Evolutionary conservation across 495 filamentous ascomycete species (phyloP), one percentile per base, ranked within the genome.

Genomic region (Penicillium flavigenum): DNA sequence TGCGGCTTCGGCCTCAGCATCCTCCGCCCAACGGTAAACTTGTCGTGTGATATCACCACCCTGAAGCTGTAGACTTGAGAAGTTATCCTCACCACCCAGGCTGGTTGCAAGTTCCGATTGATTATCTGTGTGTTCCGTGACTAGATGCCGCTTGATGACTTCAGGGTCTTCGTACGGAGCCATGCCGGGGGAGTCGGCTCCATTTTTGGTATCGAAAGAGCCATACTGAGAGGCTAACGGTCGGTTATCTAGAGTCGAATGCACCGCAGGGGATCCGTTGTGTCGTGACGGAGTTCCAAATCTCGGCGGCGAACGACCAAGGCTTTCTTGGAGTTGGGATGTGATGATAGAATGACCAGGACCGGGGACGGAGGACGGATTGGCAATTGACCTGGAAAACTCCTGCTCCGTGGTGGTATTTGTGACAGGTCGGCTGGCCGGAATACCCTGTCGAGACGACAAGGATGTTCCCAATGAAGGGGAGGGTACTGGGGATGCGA

Each of bases 11-110:
- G 79, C 74, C 61, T 87, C 79, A 17, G 87, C 88, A 65, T 95
- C 89, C 67, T 96, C 91, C 2, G 90, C 89, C 87, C 93, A 97
- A 43, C 88, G 86, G 69, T 98, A 98, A 51, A 98, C 92, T 48
- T 94, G 88, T 51, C 94, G 79, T 26, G 92, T 96, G 39, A 97
- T 87, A 68, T 98, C 94, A 36, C 94, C 94, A 31, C 94, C 94
- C 64, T 97, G 95, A 43, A 98, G 74, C 63, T 84, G 84, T 61
- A 98, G 71, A 72, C 92, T 96, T 27, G 92, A 97, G 67, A 98
- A 98, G 63, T 95, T 90, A 27, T 92, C 88, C 12, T 86, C 83
- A 20, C 81, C 84, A 39, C 81, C 84, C 43, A 81, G 69, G 41
- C 78, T 82, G 17, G 75, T 64, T n/a, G 69, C 80, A 29, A 77